A percentile compares a stretch with the other conserved stretches of the same genome.
Conservation (phyloP, 2,329 filamentous ascomycete species). For the Fusarium compactum region DNA sequence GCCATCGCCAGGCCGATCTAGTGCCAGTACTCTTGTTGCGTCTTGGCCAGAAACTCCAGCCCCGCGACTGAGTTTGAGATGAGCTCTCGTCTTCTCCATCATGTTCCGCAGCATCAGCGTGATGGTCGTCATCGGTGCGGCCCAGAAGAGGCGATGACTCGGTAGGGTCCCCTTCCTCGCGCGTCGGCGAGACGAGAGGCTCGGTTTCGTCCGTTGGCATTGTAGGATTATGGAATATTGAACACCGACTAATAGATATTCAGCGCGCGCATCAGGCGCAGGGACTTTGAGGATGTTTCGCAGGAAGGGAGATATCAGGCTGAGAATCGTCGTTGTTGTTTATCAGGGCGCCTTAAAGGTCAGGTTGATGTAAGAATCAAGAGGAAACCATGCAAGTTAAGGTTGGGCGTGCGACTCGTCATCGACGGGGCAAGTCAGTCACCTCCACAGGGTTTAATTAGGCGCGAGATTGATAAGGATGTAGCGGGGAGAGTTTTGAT, state of each 20-base stretch:
- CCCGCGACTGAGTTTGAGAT: slow-evolving; percentile 12
- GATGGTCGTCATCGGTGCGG: slow-evolving; percentile 53
- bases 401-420: slow-evolving; percentile 48
- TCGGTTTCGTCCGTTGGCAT: slow-evolving; percentile 62
- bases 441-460: slow-evolving; percentile 31
- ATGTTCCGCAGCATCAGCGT: slow-evolving; percentile 47
- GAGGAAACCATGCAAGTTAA: slow-evolving; percentile 18
- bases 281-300: background rate
- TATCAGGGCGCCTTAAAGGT: slow-evolving; percentile 26
- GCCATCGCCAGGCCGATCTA: slow-evolving; percentile 68
- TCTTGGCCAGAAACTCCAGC: slow-evolving; percentile 41
- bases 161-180: slow-evolving; percentile 45
- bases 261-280: slow-evolving; percentile 28
- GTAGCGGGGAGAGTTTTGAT: slow-evolving; percentile 32
- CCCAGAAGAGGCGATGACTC: slow-evolving; percentile 68
- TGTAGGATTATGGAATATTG: slow-evolving; percentile 45
- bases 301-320: background rate
- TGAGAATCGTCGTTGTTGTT: background rate
- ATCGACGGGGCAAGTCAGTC: slow-evolving; percentile 40
- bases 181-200: slow-evolving; percentile 57
- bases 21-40: slow-evolving; percentile 39
- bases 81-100: slow-evolving; percentile 43
- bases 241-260: slow-evolving; percentile 35
- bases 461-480: slow-evolving; percentile 43
- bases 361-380: slow-evolving; percentile 31